A percentile compares a stretch with the other conserved stretches of the same genome.
Conservation (phyloP, 2,329 filamentous ascomycete species). For the Pezicula radicicola region DNA sequence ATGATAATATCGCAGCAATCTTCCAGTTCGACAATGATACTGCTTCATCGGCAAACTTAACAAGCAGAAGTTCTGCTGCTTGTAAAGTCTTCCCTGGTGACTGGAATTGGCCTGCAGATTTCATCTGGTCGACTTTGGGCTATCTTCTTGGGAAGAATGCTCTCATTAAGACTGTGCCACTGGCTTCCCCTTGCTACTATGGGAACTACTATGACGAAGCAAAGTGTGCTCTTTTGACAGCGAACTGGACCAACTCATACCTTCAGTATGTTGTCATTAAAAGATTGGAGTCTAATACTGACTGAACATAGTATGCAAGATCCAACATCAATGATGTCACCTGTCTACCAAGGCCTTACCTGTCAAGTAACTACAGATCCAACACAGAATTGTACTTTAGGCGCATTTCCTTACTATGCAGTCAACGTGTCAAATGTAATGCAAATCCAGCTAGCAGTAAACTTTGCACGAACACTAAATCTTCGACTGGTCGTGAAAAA, state of each 20-base stretch:
- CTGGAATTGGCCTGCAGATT: constrained; percentile 42
- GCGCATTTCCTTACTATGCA: constrained; percentile 26
- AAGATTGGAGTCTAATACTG: constrained; percentile 18
- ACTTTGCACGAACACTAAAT: constrained; percentile 40
- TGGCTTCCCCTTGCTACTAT: constrained; percentile 41
- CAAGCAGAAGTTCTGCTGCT: neutral
- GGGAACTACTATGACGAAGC: constrained; percentile 25
- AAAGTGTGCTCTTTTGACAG: constrained; percentile 29
- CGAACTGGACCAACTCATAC: constrained; percentile 30
- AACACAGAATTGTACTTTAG: constrained; percentile 17
- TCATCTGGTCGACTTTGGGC: constrained; percentile 41
- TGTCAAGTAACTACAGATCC: constrained; percentile 37
- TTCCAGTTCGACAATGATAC: constrained; percentile 4
- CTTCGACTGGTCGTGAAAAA: constrained; percentile 32
- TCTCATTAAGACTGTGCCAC: constrained; percentile 40
- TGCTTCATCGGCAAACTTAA: neutral
- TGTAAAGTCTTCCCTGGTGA: constrained; percentile 19
- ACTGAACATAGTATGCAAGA: constrained; percentile 33
- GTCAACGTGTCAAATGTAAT: constrained; percentile 33
- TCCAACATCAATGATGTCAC: constrained; percentile 44
- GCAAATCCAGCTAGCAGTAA: constrained; percentile 42
- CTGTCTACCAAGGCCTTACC: constrained; percentile 38
- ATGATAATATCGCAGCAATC: neutral
- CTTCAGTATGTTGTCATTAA: constrained; percentile 28
- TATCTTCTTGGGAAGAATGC: constrained; percentile 37